Evolutionary conservation across 106 monocot species (phyloP).

Genomic region (Amphibolis antarctica): DNA sequence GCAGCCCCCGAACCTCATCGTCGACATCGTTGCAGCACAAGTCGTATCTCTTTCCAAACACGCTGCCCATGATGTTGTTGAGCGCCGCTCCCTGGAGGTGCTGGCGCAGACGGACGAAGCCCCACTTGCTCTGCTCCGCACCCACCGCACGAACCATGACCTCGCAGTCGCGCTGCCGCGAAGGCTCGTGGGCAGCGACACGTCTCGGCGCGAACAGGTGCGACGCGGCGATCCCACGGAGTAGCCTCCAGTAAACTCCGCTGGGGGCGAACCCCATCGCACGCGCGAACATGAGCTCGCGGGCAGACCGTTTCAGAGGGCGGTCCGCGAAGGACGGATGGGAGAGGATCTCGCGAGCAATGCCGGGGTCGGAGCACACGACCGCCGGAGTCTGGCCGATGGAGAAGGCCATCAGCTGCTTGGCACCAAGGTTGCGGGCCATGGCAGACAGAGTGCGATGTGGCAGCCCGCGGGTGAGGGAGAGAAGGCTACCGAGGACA

Average conservation of each 20-base stretch:
- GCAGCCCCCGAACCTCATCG: constrained; percentile 15
- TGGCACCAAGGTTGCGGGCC: constrained; percentile 7
- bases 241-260: constrained; percentile 81
- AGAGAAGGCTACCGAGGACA: constrained; percentile 56
- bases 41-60: constrained; percentile 60
- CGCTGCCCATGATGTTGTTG: constrained; percentile 79
- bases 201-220: constrained; percentile 76
- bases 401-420: constrained; percentile 73
- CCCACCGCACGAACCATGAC: constrained; percentile 32
- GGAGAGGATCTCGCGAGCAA: constrained; percentile 57
- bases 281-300: constrained; percentile 76
- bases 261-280: constrained; percentile 90
- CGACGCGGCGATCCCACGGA: constrained; percentile 61
- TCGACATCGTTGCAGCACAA: background rate
- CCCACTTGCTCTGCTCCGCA: constrained; percentile 2
- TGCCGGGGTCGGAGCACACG: constrained; percentile 47
- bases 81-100: constrained; percentile 69
- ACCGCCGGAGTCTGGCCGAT: constrained; percentile 73
- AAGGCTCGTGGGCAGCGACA: constrained; percentile 49
- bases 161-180: constrained; percentile 40
- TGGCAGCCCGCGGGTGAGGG: constrained; percentile 34
- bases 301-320: constrained; percentile 64
- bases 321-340: constrained; percentile 59
- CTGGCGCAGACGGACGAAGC: constrained; percentile 37
- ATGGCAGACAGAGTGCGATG: constrained; percentile 42